Percentiles rank a stretch among this genome's conserved stretches.
phyloP scores from a whole-genome alignment of 2,329 filamentous ascomycete genomes.

The Shiraia sp. region DNA sequence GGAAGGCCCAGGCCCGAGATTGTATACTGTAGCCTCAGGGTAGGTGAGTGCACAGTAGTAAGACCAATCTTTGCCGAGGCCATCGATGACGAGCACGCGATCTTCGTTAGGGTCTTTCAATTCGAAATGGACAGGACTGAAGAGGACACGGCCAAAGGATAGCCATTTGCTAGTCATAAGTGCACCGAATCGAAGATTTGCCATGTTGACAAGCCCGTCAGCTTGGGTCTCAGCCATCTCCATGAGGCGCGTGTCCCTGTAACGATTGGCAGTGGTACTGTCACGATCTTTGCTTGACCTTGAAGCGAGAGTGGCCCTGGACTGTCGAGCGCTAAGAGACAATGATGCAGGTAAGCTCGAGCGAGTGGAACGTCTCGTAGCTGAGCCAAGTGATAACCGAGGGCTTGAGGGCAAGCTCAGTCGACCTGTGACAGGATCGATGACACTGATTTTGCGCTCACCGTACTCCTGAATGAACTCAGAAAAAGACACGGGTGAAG shows the following conservation, averaged over 20 bases:
- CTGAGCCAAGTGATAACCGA: conserved; percentile 35
- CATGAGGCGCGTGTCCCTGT: conserved; percentile 63
- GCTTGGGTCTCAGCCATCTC: conserved; percentile 45
- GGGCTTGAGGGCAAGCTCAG: conserved; percentile 41
- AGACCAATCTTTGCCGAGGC: conserved; percentile 88
- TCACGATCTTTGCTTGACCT: conserved; percentile 41
- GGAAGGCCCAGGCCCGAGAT: conserved; percentile 55
- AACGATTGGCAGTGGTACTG: conserved; percentile 33
- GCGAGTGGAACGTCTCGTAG: conserved; percentile 34
- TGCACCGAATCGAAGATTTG: conserved; percentile 77
- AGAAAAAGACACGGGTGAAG: conserved; percentile 58
- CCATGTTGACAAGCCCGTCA: conserved; percentile 56
- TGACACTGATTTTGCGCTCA: conserved; percentile 43
- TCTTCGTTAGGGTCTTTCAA: conserved; percentile 62
- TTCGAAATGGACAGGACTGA: conserved; percentile 77
- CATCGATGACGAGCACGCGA: conserved; percentile 77
- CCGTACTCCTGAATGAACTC: conserved; percentile 59
- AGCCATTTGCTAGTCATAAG: conserved; percentile 89
- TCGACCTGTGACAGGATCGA: conserved; percentile 45
- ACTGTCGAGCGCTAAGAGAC: conserved; percentile 34
- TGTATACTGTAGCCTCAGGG: conserved; percentile 74
- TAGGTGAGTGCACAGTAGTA: conserved; percentile 84
- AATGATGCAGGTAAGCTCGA: conserved; percentile 41
- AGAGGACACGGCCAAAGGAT: conserved; percentile 80
- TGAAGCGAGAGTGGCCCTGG: conserved; percentile 34